Evolutionary conservation across 2,329 filamentous ascomycete genomes (phyloP).

Genomic region (Penicillium psychrosexuale): DNA sequence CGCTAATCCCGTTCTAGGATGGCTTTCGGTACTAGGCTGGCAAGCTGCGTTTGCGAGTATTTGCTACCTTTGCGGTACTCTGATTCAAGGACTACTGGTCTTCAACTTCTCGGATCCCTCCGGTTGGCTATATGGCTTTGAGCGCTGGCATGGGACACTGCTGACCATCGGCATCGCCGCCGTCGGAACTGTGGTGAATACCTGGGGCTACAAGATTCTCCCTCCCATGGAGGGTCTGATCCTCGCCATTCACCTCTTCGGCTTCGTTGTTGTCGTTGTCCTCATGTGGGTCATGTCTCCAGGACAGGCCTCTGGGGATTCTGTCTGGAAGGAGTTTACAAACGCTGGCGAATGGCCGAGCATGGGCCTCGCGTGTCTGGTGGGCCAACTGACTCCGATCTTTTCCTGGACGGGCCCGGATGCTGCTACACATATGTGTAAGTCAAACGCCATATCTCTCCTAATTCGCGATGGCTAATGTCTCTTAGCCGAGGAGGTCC

Average conservation of each 20-base stretch:
- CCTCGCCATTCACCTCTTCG: slow-evolving; percentile 49
- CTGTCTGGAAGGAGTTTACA: slow-evolving; percentile 39
- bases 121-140: slow-evolving; percentile 20
- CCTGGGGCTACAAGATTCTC: slow-evolving; percentile 44
- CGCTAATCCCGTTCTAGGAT: slow-evolving; percentile 21
- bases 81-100: slow-evolving; percentile 37
- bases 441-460: not conserved
- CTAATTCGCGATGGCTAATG: slow-evolving; percentile 1
- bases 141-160: slow-evolving; percentile 44
- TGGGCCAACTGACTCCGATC: slow-evolving; percentile 34
- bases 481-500: slow-evolving; percentile 48
- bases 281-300: slow-evolving; percentile 33
- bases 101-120: slow-evolving; percentile 29
- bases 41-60: slow-evolving; percentile 35
- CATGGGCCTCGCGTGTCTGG: slow-evolving; percentile 38
- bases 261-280: slow-evolving; percentile 45
- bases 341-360: slow-evolving; percentile 39
- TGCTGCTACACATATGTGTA: slow-evolving; percentile 36
- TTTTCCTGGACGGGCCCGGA: slow-evolving; percentile 32
- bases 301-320: slow-evolving; percentile 18
- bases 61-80: slow-evolving; percentile 33
- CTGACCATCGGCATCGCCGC: slow-evolving; percentile 49
- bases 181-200: slow-evolving; percentile 52
- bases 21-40: slow-evolving; percentile 41
- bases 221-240: slow-evolving; percentile 53